phyloP scores from a whole-genome alignment of 129 eudicot genomes.

The Apium graveolens region DNA sequence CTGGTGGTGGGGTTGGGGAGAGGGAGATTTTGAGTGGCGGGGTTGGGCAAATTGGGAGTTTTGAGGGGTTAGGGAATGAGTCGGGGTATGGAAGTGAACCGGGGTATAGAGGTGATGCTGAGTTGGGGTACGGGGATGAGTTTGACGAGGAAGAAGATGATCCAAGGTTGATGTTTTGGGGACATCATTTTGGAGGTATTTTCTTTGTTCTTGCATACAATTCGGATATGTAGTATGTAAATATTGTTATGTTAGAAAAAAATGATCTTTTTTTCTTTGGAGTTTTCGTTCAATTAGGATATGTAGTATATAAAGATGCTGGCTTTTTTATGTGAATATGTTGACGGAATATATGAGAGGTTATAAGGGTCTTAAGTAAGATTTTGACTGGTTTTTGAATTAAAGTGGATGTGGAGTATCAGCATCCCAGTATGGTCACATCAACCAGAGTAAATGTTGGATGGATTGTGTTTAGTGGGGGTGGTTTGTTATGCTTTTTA shows the following conservation, averaged over 20 bases:
- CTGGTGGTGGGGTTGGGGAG: constrained; percentile 35
- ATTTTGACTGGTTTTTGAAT: background rate
- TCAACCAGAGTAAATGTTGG: background rate
- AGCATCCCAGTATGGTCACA: background rate
- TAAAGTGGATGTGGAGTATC: constrained; percentile 1
- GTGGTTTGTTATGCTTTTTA: background rate
- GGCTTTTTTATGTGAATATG: background rate
- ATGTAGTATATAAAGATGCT: background rate
- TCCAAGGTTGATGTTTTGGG: constrained; percentile 64
- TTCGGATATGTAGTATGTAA: background rate
- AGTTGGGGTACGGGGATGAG: constrained; percentile 79
- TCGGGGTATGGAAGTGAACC: constrained; percentile 96
- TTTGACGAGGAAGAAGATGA: constrained; percentile 94
- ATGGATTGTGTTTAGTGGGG: background rate
- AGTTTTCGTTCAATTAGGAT: background rate
- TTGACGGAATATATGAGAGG: background rate
- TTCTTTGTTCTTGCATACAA: background rate
- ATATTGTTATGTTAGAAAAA: background rate
- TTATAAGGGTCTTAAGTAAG: background rate
- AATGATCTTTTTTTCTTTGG: background rate
- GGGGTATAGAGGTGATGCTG: constrained; percentile 91
- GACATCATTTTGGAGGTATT: constrained; percentile 67
- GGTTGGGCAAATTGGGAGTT: constrained; percentile 39
- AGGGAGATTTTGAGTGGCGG: constrained; percentile 36
- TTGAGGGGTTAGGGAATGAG: constrained; percentile 62